Conservation (phyloP, 2,329 filamentous ascomycete species). For the Penicillium decumbens region DNA sequence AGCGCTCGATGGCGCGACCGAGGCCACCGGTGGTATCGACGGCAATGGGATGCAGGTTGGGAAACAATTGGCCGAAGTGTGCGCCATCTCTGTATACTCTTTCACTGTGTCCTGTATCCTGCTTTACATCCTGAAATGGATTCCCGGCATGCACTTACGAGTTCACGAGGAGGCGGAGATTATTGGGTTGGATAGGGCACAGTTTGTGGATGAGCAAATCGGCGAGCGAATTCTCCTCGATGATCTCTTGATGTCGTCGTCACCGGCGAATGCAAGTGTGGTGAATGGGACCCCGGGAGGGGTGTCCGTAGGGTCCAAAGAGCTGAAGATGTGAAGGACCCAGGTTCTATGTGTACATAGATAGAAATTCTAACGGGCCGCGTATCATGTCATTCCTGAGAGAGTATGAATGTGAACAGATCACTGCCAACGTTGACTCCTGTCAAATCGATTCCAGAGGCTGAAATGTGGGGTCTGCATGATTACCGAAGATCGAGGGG, state of each 20-base stretch:
- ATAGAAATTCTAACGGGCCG: not conserved
- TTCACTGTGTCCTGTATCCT: constrained; percentile 52
- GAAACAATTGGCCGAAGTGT: constrained; percentile 54
- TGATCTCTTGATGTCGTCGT: constrained; percentile 10
- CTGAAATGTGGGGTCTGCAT: constrained; percentile 13
- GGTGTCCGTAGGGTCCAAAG: constrained; percentile 2
- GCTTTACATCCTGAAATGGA: constrained; percentile 51
- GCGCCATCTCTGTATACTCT: constrained; percentile 50
- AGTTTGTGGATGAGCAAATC: constrained; percentile 56
- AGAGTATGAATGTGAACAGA: constrained; percentile 5
- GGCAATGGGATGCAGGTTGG: constrained; percentile 54
- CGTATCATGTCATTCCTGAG: constrained; percentile 5
- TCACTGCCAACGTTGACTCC: constrained; percentile 2
- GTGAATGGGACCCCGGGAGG: constrained; percentile 3
- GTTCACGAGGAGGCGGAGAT: constrained; percentile 54
- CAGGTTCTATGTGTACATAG: not conserved
- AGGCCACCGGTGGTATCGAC: constrained; percentile 49
- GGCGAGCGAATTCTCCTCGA: constrained; percentile 47
- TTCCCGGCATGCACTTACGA: constrained; percentile 52
- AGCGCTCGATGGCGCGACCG: constrained; percentile 48
- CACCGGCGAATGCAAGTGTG: constrained; percentile 11
- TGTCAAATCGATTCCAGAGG: constrained; percentile 10
- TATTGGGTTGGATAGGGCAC: constrained; percentile 51
- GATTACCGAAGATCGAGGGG: constrained; percentile 9
- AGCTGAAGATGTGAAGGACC: not conserved